A percentile compares a stretch with the other conserved stretches of the same genome.
Evolutionary conservation across 163 green algal species (phyloP).

Genomic region (Scenedesmus sp.): DNA sequence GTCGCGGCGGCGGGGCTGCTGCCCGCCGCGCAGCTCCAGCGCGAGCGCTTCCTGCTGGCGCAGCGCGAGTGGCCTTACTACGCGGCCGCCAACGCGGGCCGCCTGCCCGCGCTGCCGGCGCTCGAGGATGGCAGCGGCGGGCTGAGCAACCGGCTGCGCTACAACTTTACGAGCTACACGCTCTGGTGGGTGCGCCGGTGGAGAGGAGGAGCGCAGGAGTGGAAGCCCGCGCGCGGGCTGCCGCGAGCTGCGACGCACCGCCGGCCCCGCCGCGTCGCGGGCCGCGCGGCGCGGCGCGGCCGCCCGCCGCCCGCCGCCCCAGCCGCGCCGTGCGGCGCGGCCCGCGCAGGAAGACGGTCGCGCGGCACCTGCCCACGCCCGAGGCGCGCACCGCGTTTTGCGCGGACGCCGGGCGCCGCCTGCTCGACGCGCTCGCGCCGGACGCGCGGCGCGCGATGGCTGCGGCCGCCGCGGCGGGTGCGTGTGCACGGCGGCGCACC

Average conservation of each 20-base stretch:
- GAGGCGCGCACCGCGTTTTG: conserved; percentile 6
- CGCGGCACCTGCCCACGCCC: conserved; percentile 22
- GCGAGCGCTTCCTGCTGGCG: conserved; percentile 51
- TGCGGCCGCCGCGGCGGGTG: conserved; percentile 1
- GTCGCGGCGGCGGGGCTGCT: conserved; percentile 41
- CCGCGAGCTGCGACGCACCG: too few relatives aligned
- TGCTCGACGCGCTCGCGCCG: conserved; percentile 28
- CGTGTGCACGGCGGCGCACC: neutral
- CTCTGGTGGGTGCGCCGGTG: too few relatives aligned
- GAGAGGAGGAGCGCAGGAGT: too few relatives aligned
- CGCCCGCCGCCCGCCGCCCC: too few relatives aligned
- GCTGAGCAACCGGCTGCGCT: conserved; percentile 41
- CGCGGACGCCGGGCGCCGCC: neutral
- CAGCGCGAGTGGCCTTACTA: conserved; percentile 54
- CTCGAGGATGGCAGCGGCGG: conserved; percentile 47
- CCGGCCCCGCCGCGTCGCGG: too few relatives aligned
- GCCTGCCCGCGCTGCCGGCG: conserved; percentile 42
- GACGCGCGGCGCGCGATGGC: neutral
- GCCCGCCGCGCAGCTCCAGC: conserved; percentile 47
- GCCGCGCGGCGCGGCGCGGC: too few relatives aligned
- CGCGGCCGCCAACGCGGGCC: neutral
- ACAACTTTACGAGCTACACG: conserved; percentile 50
- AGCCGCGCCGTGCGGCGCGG: too few relatives aligned
- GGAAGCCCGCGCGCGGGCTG: too few relatives aligned
- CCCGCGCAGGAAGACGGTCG: conserved; percentile 51